Percentiles rank a stretch among this genome's conserved stretches.
phyloP scores from a whole-genome alignment of 371 early-diverging fungal genomes.

The Mucor racemosus region DNA sequence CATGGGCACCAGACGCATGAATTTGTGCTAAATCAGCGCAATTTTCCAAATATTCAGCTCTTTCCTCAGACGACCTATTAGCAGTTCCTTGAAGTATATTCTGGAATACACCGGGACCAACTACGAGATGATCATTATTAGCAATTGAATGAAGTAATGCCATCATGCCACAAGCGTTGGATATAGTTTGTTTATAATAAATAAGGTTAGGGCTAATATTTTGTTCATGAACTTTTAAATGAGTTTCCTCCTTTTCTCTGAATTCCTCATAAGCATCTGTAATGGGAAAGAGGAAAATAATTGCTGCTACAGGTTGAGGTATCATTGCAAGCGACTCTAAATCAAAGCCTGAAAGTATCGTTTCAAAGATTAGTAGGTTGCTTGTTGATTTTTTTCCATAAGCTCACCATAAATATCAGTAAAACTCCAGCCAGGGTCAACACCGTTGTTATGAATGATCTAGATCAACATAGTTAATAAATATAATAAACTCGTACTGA shows the following conservation, averaged over 20 bases:
- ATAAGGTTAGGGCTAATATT: slow-evolving; percentile 61
- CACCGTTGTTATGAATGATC: slow-evolving; percentile 65
- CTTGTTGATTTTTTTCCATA: not conserved
- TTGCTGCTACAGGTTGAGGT: slow-evolving; percentile 80
- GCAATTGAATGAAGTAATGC: slow-evolving; percentile 77
- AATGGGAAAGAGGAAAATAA: slow-evolving; percentile 79
- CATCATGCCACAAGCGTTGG: slow-evolving; percentile 92
- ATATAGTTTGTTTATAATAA: slow-evolving; percentile 87
- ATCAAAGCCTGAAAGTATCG: slow-evolving; percentile 65
- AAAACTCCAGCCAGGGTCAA: slow-evolving; percentile 54
- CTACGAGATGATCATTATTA: slow-evolving; percentile 60
- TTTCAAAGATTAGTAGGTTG: too few species aligned
- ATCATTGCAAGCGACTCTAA: slow-evolving; percentile 77
- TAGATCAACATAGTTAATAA: slow-evolving; percentile 11
- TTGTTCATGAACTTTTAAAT: slow-evolving; percentile 55
- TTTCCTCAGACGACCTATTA: slow-evolving; percentile 67
- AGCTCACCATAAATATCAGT: slow-evolving; percentile 63
- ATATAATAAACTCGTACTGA: not conserved
- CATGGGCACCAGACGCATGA: slow-evolving; percentile 62
- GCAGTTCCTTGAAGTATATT: slow-evolving; percentile 63
- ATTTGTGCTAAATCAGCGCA: slow-evolving; percentile 59
- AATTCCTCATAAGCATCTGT: slow-evolving; percentile 64
- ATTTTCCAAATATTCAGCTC: slow-evolving; percentile 72
- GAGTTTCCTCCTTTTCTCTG: slow-evolving; percentile 57
- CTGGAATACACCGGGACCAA: slow-evolving; percentile 63